phyloP scores from a whole-genome alignment of 441 rosid genomes.

The Mallotus repandus region DNA sequence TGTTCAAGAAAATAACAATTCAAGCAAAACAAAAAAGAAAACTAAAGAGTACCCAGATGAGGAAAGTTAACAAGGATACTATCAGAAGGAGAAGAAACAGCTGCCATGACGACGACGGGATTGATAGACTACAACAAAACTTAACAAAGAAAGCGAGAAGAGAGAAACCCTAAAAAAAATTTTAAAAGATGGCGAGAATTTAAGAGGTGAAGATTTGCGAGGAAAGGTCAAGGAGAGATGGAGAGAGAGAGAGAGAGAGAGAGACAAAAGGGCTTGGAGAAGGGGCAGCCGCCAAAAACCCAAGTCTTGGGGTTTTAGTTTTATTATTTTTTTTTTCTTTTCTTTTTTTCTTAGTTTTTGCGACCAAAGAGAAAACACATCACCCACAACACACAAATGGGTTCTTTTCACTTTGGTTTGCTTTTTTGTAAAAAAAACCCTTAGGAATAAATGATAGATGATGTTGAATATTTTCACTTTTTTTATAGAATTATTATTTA shows the following conservation, averaged over 20 bases:
- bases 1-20: background rate
- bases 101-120: slow-evolving; percentile 42
- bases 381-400: background rate
- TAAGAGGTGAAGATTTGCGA: slow-evolving; percentile 32
- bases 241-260: no score
- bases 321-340: no score
- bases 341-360: no score
- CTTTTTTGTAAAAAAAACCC: no score
- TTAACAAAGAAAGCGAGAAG: background rate
- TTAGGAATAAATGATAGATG: no score
- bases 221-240: slow-evolving; percentile 12
- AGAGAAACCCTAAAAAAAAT: slow-evolving; percentile 1
- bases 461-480: no score
- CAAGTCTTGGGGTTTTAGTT: slow-evolving; percentile 35
- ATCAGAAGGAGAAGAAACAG: slow-evolving; percentile 54
- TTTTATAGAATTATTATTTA: no score
- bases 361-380: background rate
- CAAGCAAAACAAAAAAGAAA: background rate
- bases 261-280: slow-evolving; percentile 25
- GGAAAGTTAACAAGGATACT: slow-evolving; percentile 61
- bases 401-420: no score
- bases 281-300: slow-evolving; percentile 45
- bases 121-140: slow-evolving; percentile 2
- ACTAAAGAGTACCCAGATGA: slow-evolving; percentile 32
- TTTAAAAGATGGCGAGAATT: background rate